phyloP scores from a whole-genome alignment of 352 stramenopile species.

The Poterioochromonas sp. region DNA sequence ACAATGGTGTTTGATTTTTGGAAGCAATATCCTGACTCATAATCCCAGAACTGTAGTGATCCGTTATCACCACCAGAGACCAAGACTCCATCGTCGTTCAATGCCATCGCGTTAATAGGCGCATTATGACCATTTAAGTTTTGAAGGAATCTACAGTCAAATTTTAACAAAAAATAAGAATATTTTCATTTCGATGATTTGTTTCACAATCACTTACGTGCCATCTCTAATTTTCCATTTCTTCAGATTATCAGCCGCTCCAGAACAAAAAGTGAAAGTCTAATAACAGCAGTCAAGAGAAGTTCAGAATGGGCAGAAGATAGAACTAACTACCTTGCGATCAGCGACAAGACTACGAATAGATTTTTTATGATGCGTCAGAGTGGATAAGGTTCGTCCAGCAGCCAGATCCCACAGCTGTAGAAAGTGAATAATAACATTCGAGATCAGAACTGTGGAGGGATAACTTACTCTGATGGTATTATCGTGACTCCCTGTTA shows the following conservation, averaged over 20 bases:
- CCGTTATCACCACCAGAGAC: slow-evolving; percentile 90
- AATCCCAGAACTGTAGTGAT: slow-evolving; percentile 97
- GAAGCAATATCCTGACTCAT: slow-evolving; percentile 93
- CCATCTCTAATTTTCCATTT: slow-evolving; percentile 94
- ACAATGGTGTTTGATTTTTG: slow-evolving; percentile 82
- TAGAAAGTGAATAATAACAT: background rate
- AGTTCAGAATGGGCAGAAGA: background rate
- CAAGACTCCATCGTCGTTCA: slow-evolving; percentile 95
- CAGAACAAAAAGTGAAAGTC: slow-evolving; percentile 93
- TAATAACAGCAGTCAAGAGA: slow-evolving; percentile 2
- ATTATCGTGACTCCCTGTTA: slow-evolving; percentile 57
- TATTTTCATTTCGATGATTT: background rate
- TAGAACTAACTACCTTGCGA: slow-evolving; percentile 30
- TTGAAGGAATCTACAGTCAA: slow-evolving; percentile 86
- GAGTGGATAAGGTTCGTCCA: slow-evolving; percentile 91
- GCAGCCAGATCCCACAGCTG: slow-evolving; percentile 96
- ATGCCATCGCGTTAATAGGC: slow-evolving; percentile 93
- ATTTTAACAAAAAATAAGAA: background rate
- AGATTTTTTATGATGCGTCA: slow-evolving; percentile 99
- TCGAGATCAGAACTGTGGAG: background rate
- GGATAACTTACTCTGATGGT: slow-evolving; percentile 42
- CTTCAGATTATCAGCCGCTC: slow-evolving; percentile 93
- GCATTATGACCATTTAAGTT: slow-evolving; percentile 94
- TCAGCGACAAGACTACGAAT: slow-evolving; percentile 70
- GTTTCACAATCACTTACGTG: slow-evolving; percentile 33